phyloP scores from a whole-genome alignment of 2,329 filamentous ascomycete genomes.

The Periconia sp. region DNA sequence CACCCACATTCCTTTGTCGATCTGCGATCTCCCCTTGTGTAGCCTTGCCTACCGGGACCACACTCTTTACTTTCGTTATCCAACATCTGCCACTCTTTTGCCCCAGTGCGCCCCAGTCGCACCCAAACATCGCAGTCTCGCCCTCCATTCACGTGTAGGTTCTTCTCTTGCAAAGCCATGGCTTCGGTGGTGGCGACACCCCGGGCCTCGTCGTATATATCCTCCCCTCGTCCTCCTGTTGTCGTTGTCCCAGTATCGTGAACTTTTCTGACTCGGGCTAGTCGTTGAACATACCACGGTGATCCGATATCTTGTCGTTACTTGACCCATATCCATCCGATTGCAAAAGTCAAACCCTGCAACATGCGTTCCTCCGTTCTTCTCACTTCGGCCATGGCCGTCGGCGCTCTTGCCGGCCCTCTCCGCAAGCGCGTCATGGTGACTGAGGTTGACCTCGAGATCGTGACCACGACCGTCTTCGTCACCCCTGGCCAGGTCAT shows the following conservation, averaged over 20 bases:
- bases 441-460: slow-evolving; percentile 27
- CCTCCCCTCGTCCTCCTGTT: too few relatives aligned
- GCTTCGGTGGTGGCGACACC: too few relatives aligned
- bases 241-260: too few relatives aligned
- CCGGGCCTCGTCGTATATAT: too few relatives aligned
- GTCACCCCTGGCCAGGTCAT: slow-evolving; percentile 14
- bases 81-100: slow-evolving; percentile 25
- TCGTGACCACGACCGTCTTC: slow-evolving; percentile 30
- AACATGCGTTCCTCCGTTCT: slow-evolving; percentile 36
- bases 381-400: slow-evolving; percentile 30
- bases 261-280: slow-evolving; percentile 17
- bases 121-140: slow-evolving; percentile 7
- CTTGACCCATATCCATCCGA: slow-evolving; percentile 8
- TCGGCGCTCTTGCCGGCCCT: slow-evolving; percentile 33
- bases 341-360: slow-evolving; percentile 4
- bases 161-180: not conserved
- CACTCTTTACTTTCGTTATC: slow-evolving; percentile 29
- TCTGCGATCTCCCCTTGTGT: slow-evolving; percentile 23
- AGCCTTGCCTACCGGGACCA: slow-evolving; percentile 30
- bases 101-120: slow-evolving; percentile 23
- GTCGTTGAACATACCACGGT: slow-evolving; percentile 14
- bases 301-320: slow-evolving; percentile 16
- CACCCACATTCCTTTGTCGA: slow-evolving; percentile 33
- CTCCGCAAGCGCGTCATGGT: slow-evolving; percentile 27
- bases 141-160: slow-evolving; percentile 16